A percentile compares a stretch with the other conserved stretches of the same genome.
These are phyloP conservation scores for Pythium aquatile DNA, from an alignment of 352 stramenopile species.

Conservation along the genomic window DNA sequence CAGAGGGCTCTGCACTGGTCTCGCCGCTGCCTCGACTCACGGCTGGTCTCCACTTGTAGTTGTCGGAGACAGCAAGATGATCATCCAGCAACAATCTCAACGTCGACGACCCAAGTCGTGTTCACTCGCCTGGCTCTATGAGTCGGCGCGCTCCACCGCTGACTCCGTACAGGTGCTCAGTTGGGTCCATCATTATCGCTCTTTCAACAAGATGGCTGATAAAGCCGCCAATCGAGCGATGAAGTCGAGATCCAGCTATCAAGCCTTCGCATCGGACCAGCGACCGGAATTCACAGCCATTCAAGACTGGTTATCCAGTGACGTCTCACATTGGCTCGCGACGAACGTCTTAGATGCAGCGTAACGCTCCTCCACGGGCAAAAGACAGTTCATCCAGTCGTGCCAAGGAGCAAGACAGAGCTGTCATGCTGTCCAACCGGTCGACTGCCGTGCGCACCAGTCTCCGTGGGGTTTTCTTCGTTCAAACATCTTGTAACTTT, in stretches of 20 bases:
- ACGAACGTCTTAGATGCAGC: no score
- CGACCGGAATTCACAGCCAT: not conserved
- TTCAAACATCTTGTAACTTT: not conserved
- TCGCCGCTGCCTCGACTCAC: not conserved
- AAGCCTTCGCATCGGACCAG: not conserved
- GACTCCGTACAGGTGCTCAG: not conserved
- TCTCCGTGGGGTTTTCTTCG: not conserved
- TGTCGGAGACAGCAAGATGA: not conserved
- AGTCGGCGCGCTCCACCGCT: not conserved
- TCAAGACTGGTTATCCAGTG: not conserved
- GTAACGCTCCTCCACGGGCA: no score
- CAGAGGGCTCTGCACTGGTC: not conserved
- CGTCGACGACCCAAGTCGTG: not conserved
- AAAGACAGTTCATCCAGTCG: not conserved
- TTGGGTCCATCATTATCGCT: not conserved
- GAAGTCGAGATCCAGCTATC: constrained; percentile 5
- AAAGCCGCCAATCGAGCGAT: constrained; percentile 17
- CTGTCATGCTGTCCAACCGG: not conserved
- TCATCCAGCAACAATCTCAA: not conserved
- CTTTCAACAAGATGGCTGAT: constrained; percentile 13
- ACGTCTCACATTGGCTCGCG: not conserved
- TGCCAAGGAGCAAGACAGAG: no score
- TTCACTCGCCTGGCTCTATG: not conserved
- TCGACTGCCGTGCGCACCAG: not conserved
- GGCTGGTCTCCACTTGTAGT: not conserved